Base-by-base conservation (phyloP, 148 eudicot genomes). In the Limonium bicolor region DNA sequence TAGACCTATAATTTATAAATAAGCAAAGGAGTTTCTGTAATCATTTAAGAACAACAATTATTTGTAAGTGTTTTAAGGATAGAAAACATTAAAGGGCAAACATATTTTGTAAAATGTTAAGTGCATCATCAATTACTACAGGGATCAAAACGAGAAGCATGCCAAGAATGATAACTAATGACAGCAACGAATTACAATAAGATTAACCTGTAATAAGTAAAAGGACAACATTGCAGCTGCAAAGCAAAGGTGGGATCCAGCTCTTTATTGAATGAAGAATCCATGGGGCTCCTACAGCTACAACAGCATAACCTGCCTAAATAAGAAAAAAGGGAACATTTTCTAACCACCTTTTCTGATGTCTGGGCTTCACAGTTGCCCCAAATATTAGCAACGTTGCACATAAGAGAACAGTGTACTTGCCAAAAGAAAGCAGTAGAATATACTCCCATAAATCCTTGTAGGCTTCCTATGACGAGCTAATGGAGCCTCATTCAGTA, bases 401-500 rank as follows among this genome's bases (percentile, higher is more conserved):
- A 54, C 23, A 31, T 30, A 3, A 24, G 44, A 44, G 27, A 20
- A 60, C 15, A 65, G 23, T 28, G 33, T 23, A 72, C 94, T 84
- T 88, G 70, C 97, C 94, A 88, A 59, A 55, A 84, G 53, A 44
- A 88, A 21, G 72, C 84, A 72, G 67, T 83, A 88, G 36, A 88
- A 48, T 61, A 83, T 36, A 51, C 94, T 77, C 50, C 97, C 92
- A 17, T 70, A 33, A 17, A 84, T 65, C 55, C 68, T 77, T 61
- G 94, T 77, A 32, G 77, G 93, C 73, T 73, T 84, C 51, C 92
- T 74, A 45, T 80, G 86, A 33, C 83, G 84, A 62, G 72, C 88
- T 65, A 88, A 61, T 49, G 97, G 97, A 39, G 94, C 84, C 62
- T 88, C 97, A 25, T 88, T 79, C 40, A 77, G 56, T 70, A 88